phyloP scores from a whole-genome alignment of 179 eudicot species.

The Beta macrorhiza region DNA sequence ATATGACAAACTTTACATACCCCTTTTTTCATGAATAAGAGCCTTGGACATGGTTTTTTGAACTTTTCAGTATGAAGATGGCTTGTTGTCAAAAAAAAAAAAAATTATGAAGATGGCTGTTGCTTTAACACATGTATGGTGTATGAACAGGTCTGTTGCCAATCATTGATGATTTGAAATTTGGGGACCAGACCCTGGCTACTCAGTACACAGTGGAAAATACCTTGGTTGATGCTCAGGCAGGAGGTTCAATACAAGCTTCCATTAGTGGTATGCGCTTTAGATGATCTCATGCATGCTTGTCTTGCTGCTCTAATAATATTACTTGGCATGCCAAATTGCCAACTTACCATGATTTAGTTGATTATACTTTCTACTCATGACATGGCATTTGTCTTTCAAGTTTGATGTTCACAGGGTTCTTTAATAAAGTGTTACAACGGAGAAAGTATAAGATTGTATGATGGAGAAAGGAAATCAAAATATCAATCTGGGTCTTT shows the following conservation, averaged over 20 bases:
- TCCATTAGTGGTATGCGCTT: slow-evolving; percentile 58
- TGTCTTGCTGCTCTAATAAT: neutral
- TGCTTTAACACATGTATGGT: slow-evolving; percentile 14
- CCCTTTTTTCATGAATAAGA: neutral
- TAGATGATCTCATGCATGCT: slow-evolving; percentile 13
- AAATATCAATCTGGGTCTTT: too few species aligned
- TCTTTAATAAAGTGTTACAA: neutral
- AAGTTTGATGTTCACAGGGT: neutral
- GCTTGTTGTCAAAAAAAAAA: neutral
- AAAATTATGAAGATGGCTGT: neutral
- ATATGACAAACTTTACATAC: neutral
- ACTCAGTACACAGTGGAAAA: slow-evolving; percentile 41
- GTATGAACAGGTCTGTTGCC: slow-evolving; percentile 70
- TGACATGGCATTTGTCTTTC: neutral
- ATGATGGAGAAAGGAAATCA: too few species aligned
- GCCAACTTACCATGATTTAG: neutral
- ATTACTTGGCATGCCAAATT: neutral
- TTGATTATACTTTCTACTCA: neutral
- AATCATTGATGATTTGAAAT: slow-evolving; percentile 58
- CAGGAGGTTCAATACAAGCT: slow-evolving; percentile 66
- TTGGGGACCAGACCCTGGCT: slow-evolving; percentile 46
- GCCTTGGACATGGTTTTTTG: neutral
- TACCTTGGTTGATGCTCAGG: slow-evolving; percentile 35
- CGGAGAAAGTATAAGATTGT: too few species aligned
- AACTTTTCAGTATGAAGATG: neutral